Base-by-base conservation (phyloP, 352 stramenopile genomes). In the Phytophthora boehmeriae region DNA sequence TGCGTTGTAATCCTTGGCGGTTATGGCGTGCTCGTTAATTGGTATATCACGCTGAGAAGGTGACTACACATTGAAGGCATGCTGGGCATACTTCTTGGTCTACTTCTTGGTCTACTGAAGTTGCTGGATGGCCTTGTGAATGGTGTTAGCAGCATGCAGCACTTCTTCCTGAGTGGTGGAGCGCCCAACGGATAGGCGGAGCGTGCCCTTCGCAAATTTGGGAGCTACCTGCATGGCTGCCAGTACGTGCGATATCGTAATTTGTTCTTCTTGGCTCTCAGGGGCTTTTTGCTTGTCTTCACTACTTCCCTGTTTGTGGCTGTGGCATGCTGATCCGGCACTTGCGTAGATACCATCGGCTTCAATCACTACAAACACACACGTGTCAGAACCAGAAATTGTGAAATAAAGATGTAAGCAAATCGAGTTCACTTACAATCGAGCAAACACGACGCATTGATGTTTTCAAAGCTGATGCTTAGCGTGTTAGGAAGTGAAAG, bases 401-500 rank as follows among this genome's bases (percentile, higher is more conserved):
- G 17, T 13, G 2, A 14, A 45, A 25, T 45, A 46, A 8, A 39
- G 8, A 39, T 39, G 34, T 30, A 54, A 16, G 36, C 5, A 42
- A 20, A 10, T 8, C 39, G 19, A 25, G 22, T 41, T 41, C 4
- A 69, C 81, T 47, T 50, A 92, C 83, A 68, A n/a, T 75, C 55
- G 0, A 99, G 82, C n/a, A 99, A 68, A 41, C 73, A 67, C 28
- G 84, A 68, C 19, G 94, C 95, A 14, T 84, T 75, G 32, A 98
- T 68, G 64, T 90, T 80, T 43, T 84, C 73, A 58, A 99, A 90
- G 41, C 93, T 94, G 44, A 99, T 91, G 59, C 92, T 99, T 20
- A 99, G 83, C 19, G 97, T 99, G 80, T 99, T 99, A 2, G 96
- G 96, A 30, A 99, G 78, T 54, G 91, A 75, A 6, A 81, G 42